phyloP scores from a whole-genome alignment of 2,329 filamentous ascomycete genomes.

The Botryotinia narcissicola region DNA sequence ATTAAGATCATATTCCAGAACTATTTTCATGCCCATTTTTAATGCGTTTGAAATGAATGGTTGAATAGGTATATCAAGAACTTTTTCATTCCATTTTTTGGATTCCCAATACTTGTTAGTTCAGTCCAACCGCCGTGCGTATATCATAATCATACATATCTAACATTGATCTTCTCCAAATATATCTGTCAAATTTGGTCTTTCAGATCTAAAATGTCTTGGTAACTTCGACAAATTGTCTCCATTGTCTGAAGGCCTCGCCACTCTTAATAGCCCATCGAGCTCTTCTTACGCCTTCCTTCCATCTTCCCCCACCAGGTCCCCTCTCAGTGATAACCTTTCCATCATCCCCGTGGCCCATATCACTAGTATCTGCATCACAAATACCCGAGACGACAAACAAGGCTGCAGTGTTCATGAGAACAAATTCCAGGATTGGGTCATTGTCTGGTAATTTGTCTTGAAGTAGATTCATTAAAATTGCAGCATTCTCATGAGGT shows the following conservation, averaged over 20 bases:
- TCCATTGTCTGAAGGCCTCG: conserved; percentile 79
- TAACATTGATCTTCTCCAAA: not conserved
- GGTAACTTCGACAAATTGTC: conserved; percentile 75
- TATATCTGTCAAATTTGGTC: not conserved
- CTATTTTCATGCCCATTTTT: not conserved
- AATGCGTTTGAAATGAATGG: not conserved
- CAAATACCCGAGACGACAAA: conserved; percentile 84
- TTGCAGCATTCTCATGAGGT: conserved; percentile 82
- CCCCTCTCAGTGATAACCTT: conserved; percentile 78
- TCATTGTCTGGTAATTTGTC: conserved; percentile 72
- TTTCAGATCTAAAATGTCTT: conserved; percentile 29
- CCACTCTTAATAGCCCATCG: conserved; percentile 86
- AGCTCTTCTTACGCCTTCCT: conserved; percentile 85
- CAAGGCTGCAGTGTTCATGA: conserved; percentile 89
- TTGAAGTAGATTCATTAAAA: conserved; percentile 72
- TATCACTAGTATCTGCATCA: conserved; percentile 74
- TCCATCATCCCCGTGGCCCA: conserved; percentile 79
- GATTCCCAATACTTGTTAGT: not conserved
- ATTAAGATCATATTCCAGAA: not conserved
- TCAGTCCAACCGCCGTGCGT: not conserved
- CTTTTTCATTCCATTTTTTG: not conserved
- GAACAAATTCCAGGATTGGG: conserved; percentile 87
- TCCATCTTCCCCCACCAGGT: conserved; percentile 86
- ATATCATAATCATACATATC: not conserved
- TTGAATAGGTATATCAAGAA: not conserved